Conservation (phyloP, 2,329 filamentous ascomycete species). For the Penicillium sp. region DNA sequence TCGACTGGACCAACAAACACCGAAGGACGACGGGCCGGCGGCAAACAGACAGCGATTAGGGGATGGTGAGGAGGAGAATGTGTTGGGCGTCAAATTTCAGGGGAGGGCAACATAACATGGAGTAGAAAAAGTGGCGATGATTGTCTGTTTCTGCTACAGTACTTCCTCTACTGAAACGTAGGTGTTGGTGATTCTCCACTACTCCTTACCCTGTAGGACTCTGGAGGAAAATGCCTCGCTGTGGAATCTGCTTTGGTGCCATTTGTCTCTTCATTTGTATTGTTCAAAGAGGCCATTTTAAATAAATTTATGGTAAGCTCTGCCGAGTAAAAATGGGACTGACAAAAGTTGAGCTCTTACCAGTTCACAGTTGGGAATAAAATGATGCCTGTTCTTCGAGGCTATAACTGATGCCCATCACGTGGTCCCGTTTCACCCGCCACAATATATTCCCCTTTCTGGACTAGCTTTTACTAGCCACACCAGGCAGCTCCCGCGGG, state of each 20-base stretch:
- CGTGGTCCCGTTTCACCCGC: background rate
- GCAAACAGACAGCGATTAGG: constrained; percentile 13
- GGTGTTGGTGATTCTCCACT: constrained; percentile 26
- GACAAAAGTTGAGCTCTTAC: background rate
- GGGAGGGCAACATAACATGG: constrained; percentile 2
- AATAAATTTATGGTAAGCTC: background rate
- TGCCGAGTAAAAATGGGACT: background rate
- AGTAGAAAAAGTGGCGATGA: background rate
- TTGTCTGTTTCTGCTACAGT: background rate
- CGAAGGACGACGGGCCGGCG: constrained; percentile 24
- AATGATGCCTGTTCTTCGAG: background rate
- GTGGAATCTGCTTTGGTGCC: background rate
- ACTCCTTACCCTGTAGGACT: constrained; percentile 20
- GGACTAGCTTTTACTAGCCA: background rate
- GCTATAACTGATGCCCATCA: background rate
- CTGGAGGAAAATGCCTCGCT: background rate
- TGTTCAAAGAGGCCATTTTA: background rate
- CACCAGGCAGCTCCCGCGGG: background rate
- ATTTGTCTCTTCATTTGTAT: background rate
- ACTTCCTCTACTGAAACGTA: constrained; percentile 24
- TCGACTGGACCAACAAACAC: constrained; percentile 27
- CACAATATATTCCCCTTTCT: background rate
- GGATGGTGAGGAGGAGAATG: background rate
- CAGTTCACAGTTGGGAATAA: background rate
- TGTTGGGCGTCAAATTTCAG: constrained; percentile 7